phyloP scores from a whole-genome alignment of 202 grass and related monocot species.

The Alloteropsis angusta region DNA sequence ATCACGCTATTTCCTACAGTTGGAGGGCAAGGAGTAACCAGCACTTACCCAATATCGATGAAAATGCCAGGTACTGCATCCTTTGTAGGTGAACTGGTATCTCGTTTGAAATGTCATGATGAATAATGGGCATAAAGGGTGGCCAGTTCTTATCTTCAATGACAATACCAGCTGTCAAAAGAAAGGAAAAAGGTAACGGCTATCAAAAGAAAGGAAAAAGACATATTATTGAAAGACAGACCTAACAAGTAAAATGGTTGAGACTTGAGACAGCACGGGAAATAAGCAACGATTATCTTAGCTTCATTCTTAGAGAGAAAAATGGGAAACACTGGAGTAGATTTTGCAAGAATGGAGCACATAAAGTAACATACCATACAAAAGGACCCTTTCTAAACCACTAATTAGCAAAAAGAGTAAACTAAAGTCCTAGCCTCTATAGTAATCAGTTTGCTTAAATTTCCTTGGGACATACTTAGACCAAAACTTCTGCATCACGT shows the following conservation, averaged over 20 bases:
- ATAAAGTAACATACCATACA: background rate
- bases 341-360: background rate
- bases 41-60: constrained; percentile 53
- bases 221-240: background rate
- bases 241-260: background rate
- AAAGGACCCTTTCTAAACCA: constrained; percentile 8
- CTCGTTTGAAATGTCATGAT: constrained; percentile 70
- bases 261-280: background rate
- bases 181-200: background rate
- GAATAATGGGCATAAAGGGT: constrained; percentile 61
- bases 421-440: background rate
- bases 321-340: background rate
- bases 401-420: background rate
- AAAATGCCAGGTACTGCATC: constrained; percentile 66
- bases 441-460: background rate
- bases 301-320: background rate
- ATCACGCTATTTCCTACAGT: background rate
- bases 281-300: background rate
- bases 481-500: background rate
- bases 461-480: background rate
- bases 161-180: constrained; percentile 59
- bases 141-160: constrained; percentile 69
- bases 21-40: background rate
- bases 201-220: background rate
- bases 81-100: constrained; percentile 60